Percentiles rank a stretch among this genome's conserved stretches.
Conservation (phyloP, 2,329 filamentous ascomycete genomes). For the Neocucurbitaria cava region DNA sequence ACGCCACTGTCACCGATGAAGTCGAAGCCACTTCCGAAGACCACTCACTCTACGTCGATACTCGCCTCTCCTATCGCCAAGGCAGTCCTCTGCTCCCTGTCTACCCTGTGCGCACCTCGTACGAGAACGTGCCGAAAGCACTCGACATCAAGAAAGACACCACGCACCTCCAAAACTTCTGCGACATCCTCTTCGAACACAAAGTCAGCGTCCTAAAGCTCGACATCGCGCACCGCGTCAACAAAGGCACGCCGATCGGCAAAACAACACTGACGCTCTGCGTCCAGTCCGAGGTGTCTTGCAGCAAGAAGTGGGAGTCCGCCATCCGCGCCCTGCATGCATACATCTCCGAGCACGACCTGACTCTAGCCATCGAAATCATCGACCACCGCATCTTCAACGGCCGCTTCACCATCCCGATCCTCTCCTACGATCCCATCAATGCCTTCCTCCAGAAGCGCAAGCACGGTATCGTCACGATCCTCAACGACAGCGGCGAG, state of each 20-base stretch:
- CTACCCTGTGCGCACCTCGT: constrained; percentile 8
- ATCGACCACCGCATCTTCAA: constrained; percentile 7
- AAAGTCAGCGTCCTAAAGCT: background rate
- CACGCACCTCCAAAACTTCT: background rate
- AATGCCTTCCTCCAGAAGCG: background rate
- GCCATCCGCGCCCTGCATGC: constrained; percentile 1
- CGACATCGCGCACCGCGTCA: constrained; percentile 6
- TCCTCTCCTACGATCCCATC: constrained; percentile 2
- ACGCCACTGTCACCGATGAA: background rate
- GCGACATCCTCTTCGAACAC: constrained; percentile 1
- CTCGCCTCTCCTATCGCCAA: constrained; percentile 11
- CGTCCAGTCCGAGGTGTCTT: background rate
- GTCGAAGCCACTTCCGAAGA: background rate
- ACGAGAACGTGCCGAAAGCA: constrained; percentile 1
- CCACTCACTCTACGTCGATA: constrained; percentile 2
- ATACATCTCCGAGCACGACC: background rate
- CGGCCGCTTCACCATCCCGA: constrained; percentile 5
- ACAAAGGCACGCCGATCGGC: background rate
- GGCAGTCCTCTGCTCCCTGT: constrained; percentile 17
- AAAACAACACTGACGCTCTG: constrained; percentile 12
- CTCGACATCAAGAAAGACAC: background rate
- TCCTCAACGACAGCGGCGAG: constrained; percentile 1
- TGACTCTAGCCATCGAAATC: constrained; percentile 9
- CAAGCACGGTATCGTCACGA: background rate
- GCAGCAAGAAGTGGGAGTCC: background rate